Evolutionary conservation across 495 filamentous ascomycete genomes (phyloP).

Genomic region (Lineolata rhizophorae): DNA sequence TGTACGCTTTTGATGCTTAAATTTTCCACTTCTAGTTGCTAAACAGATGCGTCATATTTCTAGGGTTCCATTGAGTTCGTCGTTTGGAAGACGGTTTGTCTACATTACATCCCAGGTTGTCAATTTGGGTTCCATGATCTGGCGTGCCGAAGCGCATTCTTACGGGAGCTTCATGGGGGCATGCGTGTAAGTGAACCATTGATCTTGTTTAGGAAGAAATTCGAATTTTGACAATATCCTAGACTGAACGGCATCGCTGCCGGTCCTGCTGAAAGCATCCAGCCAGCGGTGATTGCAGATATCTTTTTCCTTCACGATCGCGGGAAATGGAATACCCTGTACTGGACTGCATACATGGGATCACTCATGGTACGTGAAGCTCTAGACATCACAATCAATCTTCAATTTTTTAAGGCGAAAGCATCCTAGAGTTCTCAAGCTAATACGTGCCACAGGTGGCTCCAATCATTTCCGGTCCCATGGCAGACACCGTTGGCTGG

Average conservation of each 20-base stretch:
- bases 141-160: constrained; percentile 32
- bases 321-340: constrained; percentile 41
- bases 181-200: no score
- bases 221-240: no score
- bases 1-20: no score
- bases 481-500: constrained; percentile 33
- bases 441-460: constrained; percentile 15
- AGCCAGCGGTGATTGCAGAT: constrained; percentile 40
- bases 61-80: constrained; percentile 36
- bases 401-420: not conserved
- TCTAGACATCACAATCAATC: no score
- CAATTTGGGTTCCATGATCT: constrained; percentile 32
- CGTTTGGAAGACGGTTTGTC: constrained; percentile 35
- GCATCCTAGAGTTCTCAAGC: not conserved
- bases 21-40: not conserved
- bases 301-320: constrained; percentile 46
- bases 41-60: not conserved
- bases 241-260: constrained; percentile 39
- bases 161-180: constrained; percentile 41
- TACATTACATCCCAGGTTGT: constrained; percentile 32
- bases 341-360: constrained; percentile 32
- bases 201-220: no score
- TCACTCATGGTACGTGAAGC: constrained; percentile 22
- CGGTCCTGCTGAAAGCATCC: constrained; percentile 33
- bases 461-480: constrained; percentile 35